These are phyloP conservation scores for Cryptococcus sp. DNA, from an alignment of 1,284 basidiomycete genomes.

Conservation along the genomic window DNA sequence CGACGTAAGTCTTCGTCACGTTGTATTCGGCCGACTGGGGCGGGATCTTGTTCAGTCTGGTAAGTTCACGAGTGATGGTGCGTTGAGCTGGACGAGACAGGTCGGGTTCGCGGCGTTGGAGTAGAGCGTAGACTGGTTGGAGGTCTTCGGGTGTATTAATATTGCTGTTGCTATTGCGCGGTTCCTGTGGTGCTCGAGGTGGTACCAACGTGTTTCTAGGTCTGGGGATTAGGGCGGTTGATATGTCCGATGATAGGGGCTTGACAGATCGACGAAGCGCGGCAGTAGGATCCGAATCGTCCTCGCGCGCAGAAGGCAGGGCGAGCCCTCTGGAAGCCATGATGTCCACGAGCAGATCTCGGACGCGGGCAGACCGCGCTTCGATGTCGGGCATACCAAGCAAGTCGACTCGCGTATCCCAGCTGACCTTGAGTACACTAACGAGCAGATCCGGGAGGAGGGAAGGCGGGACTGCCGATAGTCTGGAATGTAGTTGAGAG, in stretches of 20 bases:
- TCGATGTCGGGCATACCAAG: constrained; percentile 39
- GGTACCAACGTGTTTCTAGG: background rate
- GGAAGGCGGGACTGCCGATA: constrained; percentile 34
- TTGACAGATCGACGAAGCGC: background rate
- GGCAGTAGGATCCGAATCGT: background rate
- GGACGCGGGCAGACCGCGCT: constrained; percentile 31
- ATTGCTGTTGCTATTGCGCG: background rate
- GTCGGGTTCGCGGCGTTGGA: constrained; percentile 26
- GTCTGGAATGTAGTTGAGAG: constrained; percentile 35
- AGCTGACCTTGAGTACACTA: constrained; percentile 37
- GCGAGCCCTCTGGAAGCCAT: constrained; percentile 27
- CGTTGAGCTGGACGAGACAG: constrained; percentile 30
- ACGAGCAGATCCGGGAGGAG: constrained; percentile 46
- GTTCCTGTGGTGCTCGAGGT: background rate
- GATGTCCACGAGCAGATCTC: constrained; percentile 29
- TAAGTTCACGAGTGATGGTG: constrained; percentile 38
- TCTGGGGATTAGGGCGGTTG: constrained; percentile 15
- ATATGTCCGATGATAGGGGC: constrained; percentile 1
- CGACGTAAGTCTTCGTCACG: constrained; percentile 47
- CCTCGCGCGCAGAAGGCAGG: constrained; percentile 11
- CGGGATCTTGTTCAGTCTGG: constrained; percentile 40
- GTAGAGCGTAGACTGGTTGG: constrained; percentile 29
- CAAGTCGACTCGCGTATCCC: constrained; percentile 43
- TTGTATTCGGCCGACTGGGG: constrained; percentile 49
- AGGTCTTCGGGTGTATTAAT: constrained; percentile 41